A percentile compares a stretch with the other conserved stretches of the same genome.
phyloP scores from a whole-genome alignment of 148 eudicot genomes.

The Rhododendron mucronatum region DNA sequence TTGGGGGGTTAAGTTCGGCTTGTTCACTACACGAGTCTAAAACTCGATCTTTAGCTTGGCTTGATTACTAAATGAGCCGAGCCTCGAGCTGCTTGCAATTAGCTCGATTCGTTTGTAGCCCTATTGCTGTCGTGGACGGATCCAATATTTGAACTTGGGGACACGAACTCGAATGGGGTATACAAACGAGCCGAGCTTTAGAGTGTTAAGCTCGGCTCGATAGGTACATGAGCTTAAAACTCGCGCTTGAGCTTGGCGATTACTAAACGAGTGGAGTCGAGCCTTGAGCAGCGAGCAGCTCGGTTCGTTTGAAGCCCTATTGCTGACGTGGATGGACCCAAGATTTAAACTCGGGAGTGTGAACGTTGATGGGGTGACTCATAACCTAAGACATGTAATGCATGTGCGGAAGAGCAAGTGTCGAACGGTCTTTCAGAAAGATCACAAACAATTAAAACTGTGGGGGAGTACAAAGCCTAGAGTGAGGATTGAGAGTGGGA shows the following conservation, averaged over 20 bases:
- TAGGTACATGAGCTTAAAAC: too few relatives aligned
- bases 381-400: not conserved
- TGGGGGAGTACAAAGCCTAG: not conserved
- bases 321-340: not conserved
- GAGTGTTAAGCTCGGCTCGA: too few relatives aligned
- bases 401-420: not conserved
- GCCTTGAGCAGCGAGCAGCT: not conserved
- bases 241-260: too few relatives aligned
- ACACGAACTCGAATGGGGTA: not conserved
- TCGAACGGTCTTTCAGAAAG: not conserved
- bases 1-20: not conserved
- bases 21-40: not conserved
- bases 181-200: too few relatives aligned
- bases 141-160: not conserved
- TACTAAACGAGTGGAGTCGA: not conserved
- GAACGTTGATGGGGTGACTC: not conserved
- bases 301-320: not conserved
- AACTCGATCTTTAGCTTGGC: too few relatives aligned
- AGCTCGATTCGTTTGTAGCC: not conserved
- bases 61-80: too few relatives aligned
- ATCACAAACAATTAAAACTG: not conserved
- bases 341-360: not conserved
- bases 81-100: not conserved
- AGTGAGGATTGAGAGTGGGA: not conserved
- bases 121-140: not conserved